Evolutionary conservation across 176 grass and related monocot genomes (phyloP), one percentile per base, ranked within the genome.

Genomic region (Triticum monococcum): DNA sequence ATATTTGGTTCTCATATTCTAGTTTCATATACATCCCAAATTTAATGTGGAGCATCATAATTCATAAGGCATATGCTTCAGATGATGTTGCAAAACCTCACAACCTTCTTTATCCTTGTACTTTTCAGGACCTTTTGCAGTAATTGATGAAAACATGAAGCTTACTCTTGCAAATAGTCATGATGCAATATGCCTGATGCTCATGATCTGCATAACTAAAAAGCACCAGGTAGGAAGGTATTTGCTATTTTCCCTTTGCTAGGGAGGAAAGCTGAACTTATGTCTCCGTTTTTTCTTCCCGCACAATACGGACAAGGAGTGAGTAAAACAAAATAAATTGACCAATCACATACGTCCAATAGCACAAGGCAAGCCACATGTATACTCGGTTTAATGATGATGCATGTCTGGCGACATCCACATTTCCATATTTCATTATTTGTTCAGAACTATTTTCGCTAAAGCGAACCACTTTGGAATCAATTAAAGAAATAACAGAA

Each of bases 171-270:
- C 78, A 91, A 91, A 89, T 84, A 95, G 83, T 85, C 88, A 85
- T 82, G 92, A 97, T 88, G 92, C 89, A 23, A 80, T 97, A 86
- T 87, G 95, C 81, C 76, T 97, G 50, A 97, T 95, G 92, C 92
- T 97, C 50, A 92, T 97, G 91, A 97, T 97, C 79, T 94, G 92
- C 81, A 93, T 97, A 85, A 95, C 80, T 75, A 87, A 91, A 43
- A 92, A 97, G 73, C 87, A 97, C 68, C 92, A 95, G 95, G 92
- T 97, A 91, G 24, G 73, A 88, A 91, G 81, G 63, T 91, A 87
- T 59, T 81, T 87, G 10, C 32, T 33, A 10, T 26, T 41, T 83
- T 52, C 25, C 43, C 8, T 80, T 30, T 40, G 64, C 40, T 37
- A 14, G 30, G 43, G 45, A 30, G 32, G 40, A 74, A 75, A 63